phyloP scores from a whole-genome alignment of 192 early-diverging fungal genomes.

The Phycomyces blakesleeanus region DNA sequence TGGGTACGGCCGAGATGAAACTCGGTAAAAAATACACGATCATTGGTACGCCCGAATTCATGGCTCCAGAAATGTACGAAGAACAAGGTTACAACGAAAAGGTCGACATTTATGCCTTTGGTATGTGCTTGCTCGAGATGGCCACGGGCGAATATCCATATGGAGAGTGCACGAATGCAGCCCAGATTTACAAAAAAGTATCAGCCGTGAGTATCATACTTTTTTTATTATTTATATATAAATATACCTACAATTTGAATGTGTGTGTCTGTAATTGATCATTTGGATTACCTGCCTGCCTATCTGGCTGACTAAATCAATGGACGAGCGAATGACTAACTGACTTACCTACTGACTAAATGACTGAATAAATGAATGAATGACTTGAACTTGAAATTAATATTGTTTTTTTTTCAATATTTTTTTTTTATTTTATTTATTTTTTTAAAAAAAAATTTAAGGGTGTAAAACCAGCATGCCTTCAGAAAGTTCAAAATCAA shows the following conservation, averaged over 20 bases:
- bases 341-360: no score
- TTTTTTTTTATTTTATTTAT: not conserved
- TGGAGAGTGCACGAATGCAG: slow-evolving; percentile 78
- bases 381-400: no score
- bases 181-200: slow-evolving; percentile 82
- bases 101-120: slow-evolving; percentile 89
- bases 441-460: not conserved
- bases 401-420: no score
- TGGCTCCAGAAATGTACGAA: slow-evolving; percentile 90
- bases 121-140: slow-evolving; percentile 73
- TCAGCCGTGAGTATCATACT: slow-evolving; percentile 37
- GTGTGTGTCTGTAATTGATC: not conserved
- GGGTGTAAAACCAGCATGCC: slow-evolving; percentile 69
- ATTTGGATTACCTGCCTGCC: not conserved
- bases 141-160: slow-evolving; percentile 87
- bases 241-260: no score
- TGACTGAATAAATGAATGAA: no score
- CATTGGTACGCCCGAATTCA: slow-evolving; percentile 81
- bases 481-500: slow-evolving; percentile 57
- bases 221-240: not conserved
- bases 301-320: not conserved
- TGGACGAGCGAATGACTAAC: no score
- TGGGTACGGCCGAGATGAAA: slow-evolving; percentile 86
- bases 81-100: slow-evolving; percentile 80
- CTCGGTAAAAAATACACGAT: slow-evolving; percentile 80